phyloP scores from a whole-genome alignment of 139 green algal species.

The Haematococcus sp. region DNA sequence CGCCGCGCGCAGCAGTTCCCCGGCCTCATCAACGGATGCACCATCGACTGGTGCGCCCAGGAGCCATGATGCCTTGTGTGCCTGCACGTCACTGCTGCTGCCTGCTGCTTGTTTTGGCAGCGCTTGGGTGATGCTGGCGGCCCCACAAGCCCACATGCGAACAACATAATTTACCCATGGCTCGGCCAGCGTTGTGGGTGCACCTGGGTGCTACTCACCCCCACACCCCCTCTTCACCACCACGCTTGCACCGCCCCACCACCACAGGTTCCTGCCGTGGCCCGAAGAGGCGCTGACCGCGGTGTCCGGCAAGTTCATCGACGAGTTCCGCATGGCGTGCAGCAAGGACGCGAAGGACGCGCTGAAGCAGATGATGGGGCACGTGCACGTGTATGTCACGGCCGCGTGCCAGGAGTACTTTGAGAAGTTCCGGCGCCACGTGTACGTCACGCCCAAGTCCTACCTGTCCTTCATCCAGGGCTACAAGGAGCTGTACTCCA shows the following conservation, averaged over 20 bases:
- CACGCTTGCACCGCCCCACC: neutral
- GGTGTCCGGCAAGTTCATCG: constrained; percentile 85
- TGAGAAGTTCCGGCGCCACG: constrained; percentile 82
- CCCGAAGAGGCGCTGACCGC: constrained; percentile 69
- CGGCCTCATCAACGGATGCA: constrained; percentile 92
- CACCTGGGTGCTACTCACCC: neutral
- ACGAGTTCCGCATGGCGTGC: constrained; percentile 84
- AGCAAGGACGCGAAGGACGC: constrained; percentile 63
- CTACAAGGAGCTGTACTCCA: constrained; percentile 87
- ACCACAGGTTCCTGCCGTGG: constrained; percentile 59
- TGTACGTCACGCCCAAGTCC: constrained; percentile 93
- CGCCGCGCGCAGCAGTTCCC: constrained; percentile 88
- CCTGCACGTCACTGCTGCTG: constrained; percentile 31
- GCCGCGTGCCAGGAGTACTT: constrained; percentile 87
- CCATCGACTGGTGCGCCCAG: constrained; percentile 82
- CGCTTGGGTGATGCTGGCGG: too few relatives aligned
- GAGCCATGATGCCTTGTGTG: too few relatives aligned
- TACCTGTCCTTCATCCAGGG: constrained; percentile 91
- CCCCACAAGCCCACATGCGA: too few relatives aligned
- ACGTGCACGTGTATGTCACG: constrained; percentile 82
- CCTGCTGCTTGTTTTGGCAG: neutral
- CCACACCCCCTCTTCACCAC: neutral
- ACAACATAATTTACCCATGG: too few relatives aligned
- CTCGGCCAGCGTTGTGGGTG: too few relatives aligned
- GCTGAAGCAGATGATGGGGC: constrained; percentile 91